phyloP scores from a whole-genome alignment of 1,284 basidiomycete species.

The Apiotrichum porosum region DNA sequence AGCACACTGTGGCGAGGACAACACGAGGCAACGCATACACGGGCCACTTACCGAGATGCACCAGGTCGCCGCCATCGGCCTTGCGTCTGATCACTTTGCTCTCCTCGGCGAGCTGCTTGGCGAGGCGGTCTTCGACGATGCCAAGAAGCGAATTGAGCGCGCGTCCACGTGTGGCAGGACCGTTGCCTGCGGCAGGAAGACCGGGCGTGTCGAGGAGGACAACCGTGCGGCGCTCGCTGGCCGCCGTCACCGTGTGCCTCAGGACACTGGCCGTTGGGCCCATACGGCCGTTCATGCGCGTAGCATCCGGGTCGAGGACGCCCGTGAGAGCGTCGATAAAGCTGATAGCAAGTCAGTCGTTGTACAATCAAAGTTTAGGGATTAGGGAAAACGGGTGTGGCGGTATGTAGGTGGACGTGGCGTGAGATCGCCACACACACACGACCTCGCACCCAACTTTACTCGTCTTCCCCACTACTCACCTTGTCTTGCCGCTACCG shows the following conservation, averaged over 20 bases:
- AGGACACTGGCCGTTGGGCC: constrained; percentile 9
- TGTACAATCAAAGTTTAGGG: too few relatives aligned
- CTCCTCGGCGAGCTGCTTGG: constrained; percentile 38
- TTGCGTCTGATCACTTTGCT: constrained; percentile 34
- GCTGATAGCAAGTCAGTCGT: too few relatives aligned
- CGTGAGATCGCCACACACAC: constrained; percentile 8
- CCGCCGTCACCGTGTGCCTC: constrained; percentile 6
- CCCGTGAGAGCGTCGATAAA: constrained; percentile 14
- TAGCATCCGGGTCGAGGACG: constrained; percentile 9
- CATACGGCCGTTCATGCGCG: constrained; percentile 1
- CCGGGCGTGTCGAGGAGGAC: constrained; percentile 41
- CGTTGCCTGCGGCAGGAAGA: constrained; percentile 10
- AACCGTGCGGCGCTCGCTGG: constrained; percentile 9
- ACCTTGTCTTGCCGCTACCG: constrained; percentile 42
- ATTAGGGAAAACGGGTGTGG: too few relatives aligned
- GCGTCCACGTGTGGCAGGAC: constrained; percentile 11
- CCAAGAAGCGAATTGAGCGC: constrained; percentile 30
- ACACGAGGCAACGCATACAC: neutral
- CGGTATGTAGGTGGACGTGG: too few relatives aligned
- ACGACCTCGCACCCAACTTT: too few relatives aligned
- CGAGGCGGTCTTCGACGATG: constrained; percentile 38
- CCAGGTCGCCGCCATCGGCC: constrained; percentile 32
- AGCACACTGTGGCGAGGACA: too few relatives aligned
- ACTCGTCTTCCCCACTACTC: neutral
- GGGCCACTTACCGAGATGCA: constrained; percentile 36